phyloP scores from a whole-genome alignment of 352 stramenopile species.

The Thraustochytrium striatum region DNA sequence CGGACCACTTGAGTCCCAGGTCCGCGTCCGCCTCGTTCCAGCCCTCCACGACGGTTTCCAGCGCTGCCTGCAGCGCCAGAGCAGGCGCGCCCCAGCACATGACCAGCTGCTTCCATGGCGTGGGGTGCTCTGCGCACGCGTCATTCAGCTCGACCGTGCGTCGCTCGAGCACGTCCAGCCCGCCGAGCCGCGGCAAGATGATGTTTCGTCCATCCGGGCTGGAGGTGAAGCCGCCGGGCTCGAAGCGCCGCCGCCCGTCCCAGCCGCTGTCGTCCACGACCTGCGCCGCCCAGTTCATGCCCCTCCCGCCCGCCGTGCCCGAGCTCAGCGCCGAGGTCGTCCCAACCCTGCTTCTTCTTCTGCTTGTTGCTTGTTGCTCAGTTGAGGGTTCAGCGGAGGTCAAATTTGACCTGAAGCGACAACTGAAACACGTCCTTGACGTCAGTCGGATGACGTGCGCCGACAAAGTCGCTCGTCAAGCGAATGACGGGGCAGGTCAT shows the following conservation, averaged over 20 bases:
- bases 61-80: not conserved
- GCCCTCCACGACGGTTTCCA: not conserved
- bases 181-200: constrained; percentile 4
- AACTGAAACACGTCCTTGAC: no score
- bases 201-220: not conserved
- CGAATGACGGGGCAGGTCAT: no score
- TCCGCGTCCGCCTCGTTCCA: constrained; percentile 22
- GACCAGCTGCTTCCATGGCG: constrained; percentile 22
- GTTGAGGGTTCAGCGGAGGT: no score
- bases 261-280: constrained; percentile 4
- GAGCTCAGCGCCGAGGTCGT: no score
- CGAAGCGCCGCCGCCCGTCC: constrained; percentile 15
- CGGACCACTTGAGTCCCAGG: constrained; percentile 23
- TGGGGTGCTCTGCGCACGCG: constrained; percentile 29
- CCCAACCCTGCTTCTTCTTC: no score
- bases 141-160: constrained; percentile 25
- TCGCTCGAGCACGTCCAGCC: constrained; percentile 26
- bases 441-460: no score
- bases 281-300: constrained; percentile 22
- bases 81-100: not conserved
- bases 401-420: no score
- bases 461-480: no score
- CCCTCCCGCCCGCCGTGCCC: not conserved
- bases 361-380: no score
- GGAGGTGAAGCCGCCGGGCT: not conserved